A percentile compares a stretch with the other conserved stretches of the same genome.
phyloP scores from a whole-genome alignment of 768 basidiomycete species.

The Royoungia palumana region DNA sequence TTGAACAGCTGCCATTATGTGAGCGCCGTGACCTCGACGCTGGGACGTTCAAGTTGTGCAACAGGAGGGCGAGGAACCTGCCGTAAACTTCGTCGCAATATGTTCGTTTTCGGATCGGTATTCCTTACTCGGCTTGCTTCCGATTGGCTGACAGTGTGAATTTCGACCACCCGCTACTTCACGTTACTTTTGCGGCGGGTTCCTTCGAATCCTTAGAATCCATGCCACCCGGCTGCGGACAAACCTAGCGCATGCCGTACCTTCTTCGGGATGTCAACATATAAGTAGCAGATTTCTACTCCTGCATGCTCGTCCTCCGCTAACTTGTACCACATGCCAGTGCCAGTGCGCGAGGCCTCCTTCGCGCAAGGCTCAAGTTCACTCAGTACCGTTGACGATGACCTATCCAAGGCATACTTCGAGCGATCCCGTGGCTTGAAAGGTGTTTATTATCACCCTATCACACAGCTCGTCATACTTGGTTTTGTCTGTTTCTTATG shows the following conservation, averaged over 20 bases:
- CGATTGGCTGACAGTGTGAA: too few relatives aligned
- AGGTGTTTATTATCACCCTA: constrained; percentile 55
- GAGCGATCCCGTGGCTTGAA: constrained; percentile 48
- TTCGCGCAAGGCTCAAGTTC: constrained; percentile 3
- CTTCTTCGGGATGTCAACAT: neutral
- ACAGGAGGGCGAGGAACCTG: too few relatives aligned
- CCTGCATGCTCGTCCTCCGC: neutral
- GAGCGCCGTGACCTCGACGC: too few relatives aligned
- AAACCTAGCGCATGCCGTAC: neutral
- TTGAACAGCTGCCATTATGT: too few relatives aligned
- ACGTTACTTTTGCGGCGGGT: too few relatives aligned
- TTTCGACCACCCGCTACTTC: too few relatives aligned
- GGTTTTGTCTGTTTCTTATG: constrained; percentile 62
- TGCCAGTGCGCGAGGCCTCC: neutral
- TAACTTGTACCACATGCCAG: neutral
- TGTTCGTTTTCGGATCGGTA: too few relatives aligned
- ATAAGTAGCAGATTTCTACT: constrained; percentile 1
- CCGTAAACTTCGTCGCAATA: too few relatives aligned
- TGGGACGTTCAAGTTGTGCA: too few relatives aligned
- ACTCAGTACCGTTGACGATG: neutral
- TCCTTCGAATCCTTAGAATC: too few relatives aligned
- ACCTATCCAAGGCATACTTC: constrained; percentile 26
- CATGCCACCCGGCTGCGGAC: neutral
- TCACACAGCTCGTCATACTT: constrained; percentile 59
- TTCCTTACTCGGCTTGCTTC: too few relatives aligned